Evolutionary conservation across 345 rosid species (phyloP).

Genomic region (Isatis tinctoria): DNA sequence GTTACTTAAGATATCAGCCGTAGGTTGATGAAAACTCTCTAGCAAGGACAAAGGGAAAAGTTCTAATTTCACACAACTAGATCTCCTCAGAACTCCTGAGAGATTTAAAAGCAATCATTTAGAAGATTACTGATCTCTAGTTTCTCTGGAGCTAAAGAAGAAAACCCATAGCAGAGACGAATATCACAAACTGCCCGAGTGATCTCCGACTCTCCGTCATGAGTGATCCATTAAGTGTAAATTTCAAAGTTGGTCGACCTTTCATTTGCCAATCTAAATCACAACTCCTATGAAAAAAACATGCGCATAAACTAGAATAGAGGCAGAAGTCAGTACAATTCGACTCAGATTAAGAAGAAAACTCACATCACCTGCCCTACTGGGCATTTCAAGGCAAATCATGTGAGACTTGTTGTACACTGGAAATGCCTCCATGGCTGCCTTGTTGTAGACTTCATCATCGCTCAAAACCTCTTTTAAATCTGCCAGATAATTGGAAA

Average conservation of each 20-base stretch:
- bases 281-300: not conserved
- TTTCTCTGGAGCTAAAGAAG: not conserved
- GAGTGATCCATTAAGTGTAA: not conserved
- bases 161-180: not conserved
- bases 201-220: not conserved
- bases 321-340: not conserved
- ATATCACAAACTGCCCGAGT: not conserved
- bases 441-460: slow-evolving; percentile 62
- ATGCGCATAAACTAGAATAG: not conserved
- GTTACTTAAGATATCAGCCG: not conserved
- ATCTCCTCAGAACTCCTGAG: not conserved
- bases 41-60: not conserved
- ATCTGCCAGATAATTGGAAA: slow-evolving; percentile 41
- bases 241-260: not conserved
- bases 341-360: not conserved
- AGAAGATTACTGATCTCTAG: not conserved
- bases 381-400: slow-evolving; percentile 81
- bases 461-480: slow-evolving; percentile 67
- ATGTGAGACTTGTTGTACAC: slow-evolving; percentile 81
- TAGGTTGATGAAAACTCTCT: not conserved
- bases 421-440: slow-evolving; percentile 84
- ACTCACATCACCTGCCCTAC: slow-evolving; percentile 68
- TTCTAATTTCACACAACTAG: not conserved
- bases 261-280: not conserved
- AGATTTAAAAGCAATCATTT: not conserved